Conservation (phyloP, 2,329 filamentous ascomycete genomes). For the Corniculantispora saksenae region DNA sequence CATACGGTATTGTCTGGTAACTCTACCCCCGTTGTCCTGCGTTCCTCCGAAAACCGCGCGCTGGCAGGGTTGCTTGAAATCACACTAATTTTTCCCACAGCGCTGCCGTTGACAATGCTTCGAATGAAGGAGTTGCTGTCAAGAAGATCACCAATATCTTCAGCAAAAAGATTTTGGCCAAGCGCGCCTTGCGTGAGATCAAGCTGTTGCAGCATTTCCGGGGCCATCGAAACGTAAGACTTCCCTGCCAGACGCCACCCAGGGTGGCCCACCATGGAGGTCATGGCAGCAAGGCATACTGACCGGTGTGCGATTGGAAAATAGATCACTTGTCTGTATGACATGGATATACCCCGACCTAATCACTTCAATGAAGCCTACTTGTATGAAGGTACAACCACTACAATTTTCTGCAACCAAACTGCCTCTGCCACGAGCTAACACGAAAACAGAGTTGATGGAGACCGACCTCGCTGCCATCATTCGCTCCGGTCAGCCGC, state of each 20-base stretch:
- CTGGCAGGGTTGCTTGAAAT: too few relatives aligned
- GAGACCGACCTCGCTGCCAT: constrained; percentile 98
- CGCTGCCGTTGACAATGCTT: constrained; percentile 87
- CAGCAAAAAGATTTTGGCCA: constrained; percentile 99
- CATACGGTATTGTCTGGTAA: constrained; percentile 69
- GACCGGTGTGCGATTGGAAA: constrained; percentile 38
- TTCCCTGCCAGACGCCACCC: not conserved
- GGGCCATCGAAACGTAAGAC: constrained; percentile 76
- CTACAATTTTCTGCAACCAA: constrained; percentile 56
- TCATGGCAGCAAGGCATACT: not conserved
- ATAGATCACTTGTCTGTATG: constrained; percentile 98
- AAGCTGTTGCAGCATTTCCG: constrained; percentile 98
- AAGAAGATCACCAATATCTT: constrained; percentile 99
- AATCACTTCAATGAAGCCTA: constrained; percentile 99
- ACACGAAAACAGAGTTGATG: constrained; percentile 34
- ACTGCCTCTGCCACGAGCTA: not conserved
- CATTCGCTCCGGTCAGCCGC: constrained; percentile 91
- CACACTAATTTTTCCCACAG: constrained; percentile 44
- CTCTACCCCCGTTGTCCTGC: constrained; percentile 19
- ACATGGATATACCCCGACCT: constrained; percentile 97
- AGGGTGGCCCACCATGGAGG: not conserved
- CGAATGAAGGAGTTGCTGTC: constrained; percentile 90
- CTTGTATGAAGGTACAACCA: constrained; percentile 81
- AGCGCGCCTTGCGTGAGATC: constrained; percentile 95
- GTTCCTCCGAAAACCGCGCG: not conserved